A percentile compares a stretch with the other conserved stretches of the same genome.
These are phyloP conservation scores for Capronia epimyces DNA, from an alignment of 2,329 filamentous ascomycete genomes.

Conservation along the genomic window DNA sequence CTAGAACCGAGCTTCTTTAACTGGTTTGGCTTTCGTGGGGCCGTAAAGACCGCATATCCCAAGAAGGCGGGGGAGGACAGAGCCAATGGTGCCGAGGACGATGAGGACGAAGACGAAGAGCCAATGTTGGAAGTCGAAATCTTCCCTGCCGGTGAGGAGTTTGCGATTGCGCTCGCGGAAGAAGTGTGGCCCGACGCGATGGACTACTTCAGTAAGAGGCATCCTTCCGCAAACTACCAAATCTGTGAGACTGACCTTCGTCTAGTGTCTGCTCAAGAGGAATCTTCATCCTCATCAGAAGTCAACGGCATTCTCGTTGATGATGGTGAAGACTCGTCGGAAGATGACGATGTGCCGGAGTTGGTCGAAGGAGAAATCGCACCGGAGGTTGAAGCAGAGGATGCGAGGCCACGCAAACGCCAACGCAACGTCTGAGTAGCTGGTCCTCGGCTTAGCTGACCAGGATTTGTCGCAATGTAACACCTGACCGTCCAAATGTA, in stretches of 20 bases:
- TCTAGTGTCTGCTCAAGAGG: constrained; percentile 21
- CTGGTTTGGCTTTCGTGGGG: constrained; percentile 76
- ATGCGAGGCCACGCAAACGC: constrained; percentile 29
- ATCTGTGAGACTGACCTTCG: constrained; percentile 1
- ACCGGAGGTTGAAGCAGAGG: constrained; percentile 40
- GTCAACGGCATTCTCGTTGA: constrained; percentile 52
- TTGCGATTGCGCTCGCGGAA: constrained; percentile 75
- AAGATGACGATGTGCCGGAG: constrained; percentile 49
- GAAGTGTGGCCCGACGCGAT: constrained; percentile 52
- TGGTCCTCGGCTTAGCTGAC: neutral
- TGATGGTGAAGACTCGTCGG: constrained; percentile 35
- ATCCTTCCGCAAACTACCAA: neutral
- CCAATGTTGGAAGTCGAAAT: constrained; percentile 69
- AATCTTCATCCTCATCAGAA: constrained; percentile 39
- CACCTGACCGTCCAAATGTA: neutral
- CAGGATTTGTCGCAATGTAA: neutral
- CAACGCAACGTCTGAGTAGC: constrained; percentile 18
- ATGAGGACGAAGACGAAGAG: constrained; percentile 47
- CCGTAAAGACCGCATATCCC: constrained; percentile 62
- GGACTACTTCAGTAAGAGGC: constrained; percentile 24
- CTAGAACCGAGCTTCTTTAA: constrained; percentile 69
- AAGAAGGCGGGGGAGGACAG: constrained; percentile 58
- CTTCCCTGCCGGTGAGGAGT: constrained; percentile 78
- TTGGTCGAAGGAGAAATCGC: constrained; percentile 26
- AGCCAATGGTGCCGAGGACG: constrained; percentile 45